Base-by-base conservation (phyloP, 2,329 filamentous ascomycete species). In the Achaetomium macrosporum region DNA sequence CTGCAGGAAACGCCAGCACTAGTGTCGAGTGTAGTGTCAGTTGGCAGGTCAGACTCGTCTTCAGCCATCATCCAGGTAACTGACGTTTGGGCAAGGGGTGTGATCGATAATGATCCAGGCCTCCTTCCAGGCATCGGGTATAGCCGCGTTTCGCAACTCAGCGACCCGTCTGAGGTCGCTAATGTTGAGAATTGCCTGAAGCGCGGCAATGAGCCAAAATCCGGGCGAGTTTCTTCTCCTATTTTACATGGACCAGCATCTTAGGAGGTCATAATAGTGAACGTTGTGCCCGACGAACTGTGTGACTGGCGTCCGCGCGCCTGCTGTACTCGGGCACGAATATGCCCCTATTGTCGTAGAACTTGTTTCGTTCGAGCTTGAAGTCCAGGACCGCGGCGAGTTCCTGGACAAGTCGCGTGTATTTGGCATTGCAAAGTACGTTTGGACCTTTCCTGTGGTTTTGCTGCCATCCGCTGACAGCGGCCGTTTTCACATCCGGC, bases 221-320 rank as follows among this genome's bases (percentile, higher is more conserved):
- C 53, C 37, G 0, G n/a, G 55, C 51, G 0, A 62, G 11, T 12
- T 61, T 54, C 10, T 62, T 61, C 11, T 62, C 57, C 59, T 59
- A 25, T 12, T 11, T 0, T n/a, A n/a, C n/a, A 36, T 45, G 19
- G 10, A 19, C 49, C 8, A 46, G 40, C 39, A 37, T 16, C 10
- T 15, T 3, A 39, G 17, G 12, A n/a, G n/a, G n/a, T n/a, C n/a
- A n/a, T n/a, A n/a, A n/a, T n/a, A n/a, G n/a, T n/a, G n/a, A 3
- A 5, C 8, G 29, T 20, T 4, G 2, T 2, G 7, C 25, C 17
- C 12, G 9, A 53, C 42, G 3, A 31, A 56, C 49, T 0, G 31
- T 25, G 16, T 59, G 53, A 12, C 33, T 49, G 0, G 58, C 51
- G 0, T 42, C n/a, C 15, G 44, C 57, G 1, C 59, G 53, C 1